phyloP scores from a whole-genome alignment of 2,329 filamentous ascomycete genomes.

The Atkinsonella texensis region DNA sequence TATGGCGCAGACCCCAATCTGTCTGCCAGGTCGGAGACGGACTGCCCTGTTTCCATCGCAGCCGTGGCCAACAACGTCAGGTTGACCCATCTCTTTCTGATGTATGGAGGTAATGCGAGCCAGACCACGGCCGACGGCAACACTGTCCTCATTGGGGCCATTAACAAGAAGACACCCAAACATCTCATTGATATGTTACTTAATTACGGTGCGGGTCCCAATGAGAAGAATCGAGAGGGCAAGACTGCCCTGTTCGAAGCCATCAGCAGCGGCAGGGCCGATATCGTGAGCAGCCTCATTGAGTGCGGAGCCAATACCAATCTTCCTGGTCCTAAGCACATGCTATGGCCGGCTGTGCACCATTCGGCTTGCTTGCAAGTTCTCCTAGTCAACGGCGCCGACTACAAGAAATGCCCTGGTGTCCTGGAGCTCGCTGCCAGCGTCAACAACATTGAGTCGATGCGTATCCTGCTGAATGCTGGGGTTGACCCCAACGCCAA shows the following conservation, averaged over 20 bases:
- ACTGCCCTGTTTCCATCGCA: constrained; percentile 42
- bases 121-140: constrained; percentile 42
- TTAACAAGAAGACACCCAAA: constrained; percentile 44
- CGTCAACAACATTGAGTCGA: constrained; percentile 51
- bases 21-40: constrained; percentile 33
- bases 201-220: constrained; percentile 45
- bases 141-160: constrained; percentile 47
- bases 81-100: constrained; percentile 46
- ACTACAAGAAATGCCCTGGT: constrained; percentile 46
- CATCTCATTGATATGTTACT: constrained; percentile 47
- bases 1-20: constrained; percentile 51
- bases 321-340: constrained; percentile 55
- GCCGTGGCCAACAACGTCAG: constrained; percentile 39
- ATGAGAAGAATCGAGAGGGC: constrained; percentile 47
- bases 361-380: constrained; percentile 45
- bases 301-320: constrained; percentile 54
- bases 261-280: constrained; percentile 41
- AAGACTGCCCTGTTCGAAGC: constrained; percentile 53
- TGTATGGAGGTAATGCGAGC: constrained; percentile 48
- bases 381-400: constrained; percentile 46
- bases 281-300: constrained; percentile 38
- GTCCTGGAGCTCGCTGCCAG: constrained; percentile 53
- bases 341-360: constrained; percentile 53
- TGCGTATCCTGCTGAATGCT: constrained; percentile 43
- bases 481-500: constrained; percentile 49